Evolutionary conservation across 495 filamentous ascomycete species (phyloP).

Genomic region (Penicillium paradoxum): DNA sequence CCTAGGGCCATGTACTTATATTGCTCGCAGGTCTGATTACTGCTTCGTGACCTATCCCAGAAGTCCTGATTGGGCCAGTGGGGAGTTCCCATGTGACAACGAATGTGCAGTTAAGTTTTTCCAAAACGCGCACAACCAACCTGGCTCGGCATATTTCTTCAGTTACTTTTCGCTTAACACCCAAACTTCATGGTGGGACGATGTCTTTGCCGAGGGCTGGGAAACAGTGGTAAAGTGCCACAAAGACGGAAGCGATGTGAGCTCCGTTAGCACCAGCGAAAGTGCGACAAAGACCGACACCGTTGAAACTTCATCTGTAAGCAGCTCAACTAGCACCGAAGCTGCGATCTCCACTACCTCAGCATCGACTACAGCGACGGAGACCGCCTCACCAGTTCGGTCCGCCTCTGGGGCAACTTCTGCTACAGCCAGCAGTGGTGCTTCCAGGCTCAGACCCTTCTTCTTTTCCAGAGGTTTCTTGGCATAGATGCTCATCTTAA

Average conservation of each 20-base stretch:
- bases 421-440: slow-evolving; percentile 18
- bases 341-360: slow-evolving; percentile 9
- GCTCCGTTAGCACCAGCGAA: slow-evolving; percentile 14
- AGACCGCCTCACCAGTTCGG: neutral
- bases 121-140: slow-evolving; percentile 24
- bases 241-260: slow-evolving; percentile 14
- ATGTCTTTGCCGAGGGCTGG: slow-evolving; percentile 21
- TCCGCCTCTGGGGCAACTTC: slow-evolving; percentile 10
- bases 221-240: slow-evolving; percentile 21
- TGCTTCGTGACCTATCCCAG: slow-evolving; percentile 21
- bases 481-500: neutral
- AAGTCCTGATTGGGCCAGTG: slow-evolving; percentile 13
- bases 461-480: neutral
- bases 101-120: slow-evolving; percentile 23
- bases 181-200: slow-evolving; percentile 19
- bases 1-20: slow-evolving; percentile 7
- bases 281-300: slow-evolving; percentile 12
- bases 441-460: slow-evolving; percentile 17
- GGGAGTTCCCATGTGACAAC: slow-evolving; percentile 20
- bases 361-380: slow-evolving; percentile 4
- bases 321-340: slow-evolving; percentile 7
- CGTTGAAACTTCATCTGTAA: slow-evolving; percentile 7
- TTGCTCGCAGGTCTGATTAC: slow-evolving; percentile 19
- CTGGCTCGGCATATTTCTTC: slow-evolving; percentile 23
- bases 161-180: slow-evolving; percentile 16